Evolutionary conservation across 2,329 filamentous ascomycete species (phyloP).

Genomic region (Coniochaeta sp.): DNA sequence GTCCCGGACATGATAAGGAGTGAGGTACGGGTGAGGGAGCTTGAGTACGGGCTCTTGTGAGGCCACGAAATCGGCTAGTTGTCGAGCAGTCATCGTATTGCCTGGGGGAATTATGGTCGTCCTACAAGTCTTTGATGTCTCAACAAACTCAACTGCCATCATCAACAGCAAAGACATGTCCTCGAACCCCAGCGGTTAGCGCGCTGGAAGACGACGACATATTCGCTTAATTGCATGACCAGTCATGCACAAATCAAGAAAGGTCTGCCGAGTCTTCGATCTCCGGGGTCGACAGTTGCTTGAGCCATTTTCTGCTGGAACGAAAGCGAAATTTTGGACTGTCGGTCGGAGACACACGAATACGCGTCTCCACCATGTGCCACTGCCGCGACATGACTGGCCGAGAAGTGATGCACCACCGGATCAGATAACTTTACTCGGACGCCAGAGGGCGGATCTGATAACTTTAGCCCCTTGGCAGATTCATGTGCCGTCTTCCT

Average conservation of each 20-base stretch:
- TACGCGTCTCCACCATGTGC: background rate
- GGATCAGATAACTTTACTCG: conserved; percentile 27
- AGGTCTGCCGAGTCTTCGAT: background rate
- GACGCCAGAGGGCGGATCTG: conserved; percentile 19
- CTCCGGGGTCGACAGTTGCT: background rate
- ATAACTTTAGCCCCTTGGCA: conserved; percentile 15
- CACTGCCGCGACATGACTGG: background rate
- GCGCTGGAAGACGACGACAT: background rate
- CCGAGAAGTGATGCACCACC: conserved; percentile 5
- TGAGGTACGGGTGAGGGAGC: conserved; percentile 23
- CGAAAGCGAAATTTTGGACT: background rate
- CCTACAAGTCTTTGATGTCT: too few relatives aligned
- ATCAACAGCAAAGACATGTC: background rate
- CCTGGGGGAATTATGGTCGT: background rate
- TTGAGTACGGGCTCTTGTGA: conserved; percentile 18
- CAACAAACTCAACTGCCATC: too few relatives aligned
- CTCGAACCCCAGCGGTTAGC: background rate
- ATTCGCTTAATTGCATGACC: background rate
- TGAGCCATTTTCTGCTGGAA: conserved; percentile 2
- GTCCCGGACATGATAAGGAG: conserved; percentile 17
- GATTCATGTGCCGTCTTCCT: conserved; percentile 5
- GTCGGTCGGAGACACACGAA: background rate
- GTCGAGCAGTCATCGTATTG: conserved; percentile 10
- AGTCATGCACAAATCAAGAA: background rate
- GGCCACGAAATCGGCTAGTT: conserved; percentile 16